These are phyloP conservation scores for Peronospora farinosa DNA, from an alignment of 352 stramenopile species.

Conservation along the genomic window DNA sequence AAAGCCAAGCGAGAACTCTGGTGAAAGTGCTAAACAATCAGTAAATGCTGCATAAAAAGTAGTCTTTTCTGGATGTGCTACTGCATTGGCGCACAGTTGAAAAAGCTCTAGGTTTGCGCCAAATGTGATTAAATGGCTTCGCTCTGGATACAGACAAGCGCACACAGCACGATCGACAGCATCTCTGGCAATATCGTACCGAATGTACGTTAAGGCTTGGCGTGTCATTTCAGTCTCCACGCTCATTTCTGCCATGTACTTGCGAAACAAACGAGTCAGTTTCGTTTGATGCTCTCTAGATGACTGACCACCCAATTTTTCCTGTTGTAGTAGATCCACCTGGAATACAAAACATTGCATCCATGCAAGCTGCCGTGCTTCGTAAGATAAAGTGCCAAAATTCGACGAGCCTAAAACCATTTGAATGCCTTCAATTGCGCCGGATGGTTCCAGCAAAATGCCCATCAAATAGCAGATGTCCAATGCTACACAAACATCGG, in stretches of 20 bases:
- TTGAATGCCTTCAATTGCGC: conserved; percentile 37
- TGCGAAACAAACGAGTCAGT: conserved; percentile 32
- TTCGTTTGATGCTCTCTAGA: conserved; percentile 11
- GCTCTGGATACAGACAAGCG: conserved; percentile 42
- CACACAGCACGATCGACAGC: conserved; percentile 31
- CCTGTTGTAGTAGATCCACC: conserved; percentile 22
- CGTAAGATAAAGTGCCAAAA: conserved; percentile 24
- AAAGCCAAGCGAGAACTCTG: conserved; percentile 42
- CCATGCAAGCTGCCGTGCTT: conserved; percentile 39
- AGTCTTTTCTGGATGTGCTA: conserved; percentile 28
- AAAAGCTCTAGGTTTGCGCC: conserved; percentile 36
- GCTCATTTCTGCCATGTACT: conserved; percentile 41
- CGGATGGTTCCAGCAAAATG: conserved; percentile 27
- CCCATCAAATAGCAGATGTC: conserved; percentile 46
- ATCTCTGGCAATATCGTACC: conserved; percentile 13
- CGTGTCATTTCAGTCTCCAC: conserved; percentile 28
- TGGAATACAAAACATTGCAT: conserved; percentile 42
- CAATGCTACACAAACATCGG: conserved; percentile 38
- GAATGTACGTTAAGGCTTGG: conserved; percentile 25
- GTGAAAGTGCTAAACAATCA: conserved; percentile 26
- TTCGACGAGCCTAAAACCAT: conserved; percentile 31
- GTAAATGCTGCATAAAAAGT: conserved; percentile 31
- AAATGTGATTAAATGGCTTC: conserved; percentile 26
- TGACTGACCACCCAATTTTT: conserved; percentile 6
- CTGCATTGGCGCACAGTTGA: conserved; percentile 27